phyloP scores from a whole-genome alignment of 768 basidiomycete species.

The Sistotremastrum suecicum region DNA sequence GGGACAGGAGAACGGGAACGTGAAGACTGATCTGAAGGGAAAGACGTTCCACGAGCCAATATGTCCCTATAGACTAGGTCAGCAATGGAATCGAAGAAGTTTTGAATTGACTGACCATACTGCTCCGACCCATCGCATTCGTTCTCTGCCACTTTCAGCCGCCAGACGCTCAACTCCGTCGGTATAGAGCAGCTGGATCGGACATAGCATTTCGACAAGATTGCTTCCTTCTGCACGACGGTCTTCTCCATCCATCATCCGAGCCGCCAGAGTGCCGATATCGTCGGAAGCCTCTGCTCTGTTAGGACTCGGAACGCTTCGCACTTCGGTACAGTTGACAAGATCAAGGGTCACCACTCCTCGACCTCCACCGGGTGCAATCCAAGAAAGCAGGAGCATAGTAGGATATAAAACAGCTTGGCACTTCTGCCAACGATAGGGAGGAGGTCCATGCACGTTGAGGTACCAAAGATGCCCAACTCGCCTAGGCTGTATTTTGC shows the following conservation, averaged over 20 bases:
- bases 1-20: slow-evolving; percentile 36
- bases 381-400: slow-evolving; percentile 77
- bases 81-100: background rate
- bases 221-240: slow-evolving; percentile 24
- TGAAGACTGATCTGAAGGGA: slow-evolving; percentile 29
- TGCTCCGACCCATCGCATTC: slow-evolving; percentile 84
- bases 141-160: slow-evolving; percentile 75
- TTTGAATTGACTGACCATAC: slow-evolving; percentile 50
- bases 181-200: slow-evolving; percentile 81
- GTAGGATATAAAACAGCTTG: slow-evolving; percentile 75
- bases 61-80: slow-evolving; percentile 45
- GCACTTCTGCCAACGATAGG: slow-evolving; percentile 70
- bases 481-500: slow-evolving; percentile 53
- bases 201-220: slow-evolving; percentile 64
- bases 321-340: slow-evolving; percentile 74
- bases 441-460: slow-evolving; percentile 74
- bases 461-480: slow-evolving; percentile 85
- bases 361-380: slow-evolving; percentile 66
- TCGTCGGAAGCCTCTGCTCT: slow-evolving; percentile 76
- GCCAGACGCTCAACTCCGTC: slow-evolving; percentile 84
- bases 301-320: slow-evolving; percentile 65
- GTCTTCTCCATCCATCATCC: slow-evolving; percentile 30
- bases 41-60: slow-evolving; percentile 49
- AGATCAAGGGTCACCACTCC: slow-evolving; percentile 81
- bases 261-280: slow-evolving; percentile 75